A percentile compares a stretch with the other conserved stretches of the same genome.
Conservation (phyloP, 176 grass and related monocot genomes). For the Musa acuminata region DNA sequence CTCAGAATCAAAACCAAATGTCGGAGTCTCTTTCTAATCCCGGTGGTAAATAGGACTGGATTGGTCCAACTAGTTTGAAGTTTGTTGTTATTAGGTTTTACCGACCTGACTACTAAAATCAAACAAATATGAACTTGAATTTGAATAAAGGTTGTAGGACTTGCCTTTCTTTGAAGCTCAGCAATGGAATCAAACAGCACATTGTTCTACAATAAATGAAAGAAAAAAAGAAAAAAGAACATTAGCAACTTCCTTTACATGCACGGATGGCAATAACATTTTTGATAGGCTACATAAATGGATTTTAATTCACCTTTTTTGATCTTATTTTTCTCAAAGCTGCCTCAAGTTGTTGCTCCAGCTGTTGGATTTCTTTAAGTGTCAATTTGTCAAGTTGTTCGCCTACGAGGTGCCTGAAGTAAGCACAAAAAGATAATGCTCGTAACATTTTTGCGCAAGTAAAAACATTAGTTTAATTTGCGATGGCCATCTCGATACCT, state of each 20-base stretch:
- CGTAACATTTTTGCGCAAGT: background rate
- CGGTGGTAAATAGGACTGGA: too few relatives aligned
- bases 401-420: background rate
- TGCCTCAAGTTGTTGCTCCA: constrained; percentile 6
- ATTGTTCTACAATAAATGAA: constrained; percentile 31
- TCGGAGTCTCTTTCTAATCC: too few relatives aligned
- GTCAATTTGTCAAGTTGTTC: constrained; percentile 4
- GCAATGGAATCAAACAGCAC: constrained; percentile 54
- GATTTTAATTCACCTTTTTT: background rate
- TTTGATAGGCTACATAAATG: too few relatives aligned
- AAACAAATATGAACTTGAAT: background rate
- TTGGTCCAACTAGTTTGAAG: too few relatives aligned
- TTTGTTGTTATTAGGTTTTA: too few relatives aligned
- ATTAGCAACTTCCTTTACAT: background rate
- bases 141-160: background rate
- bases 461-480: background rate
- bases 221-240: background rate
- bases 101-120: too few relatives aligned
- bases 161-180: constrained; percentile 74
- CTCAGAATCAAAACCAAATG: background rate
- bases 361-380: constrained; percentile 2
- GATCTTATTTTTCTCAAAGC: constrained; percentile 12
- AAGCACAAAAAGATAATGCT: background rate
- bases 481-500: background rate
- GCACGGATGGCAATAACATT: background rate